Conservation (phyloP, 2,329 filamentous ascomycete genomes). For the Trichoderma gracile region DNA sequence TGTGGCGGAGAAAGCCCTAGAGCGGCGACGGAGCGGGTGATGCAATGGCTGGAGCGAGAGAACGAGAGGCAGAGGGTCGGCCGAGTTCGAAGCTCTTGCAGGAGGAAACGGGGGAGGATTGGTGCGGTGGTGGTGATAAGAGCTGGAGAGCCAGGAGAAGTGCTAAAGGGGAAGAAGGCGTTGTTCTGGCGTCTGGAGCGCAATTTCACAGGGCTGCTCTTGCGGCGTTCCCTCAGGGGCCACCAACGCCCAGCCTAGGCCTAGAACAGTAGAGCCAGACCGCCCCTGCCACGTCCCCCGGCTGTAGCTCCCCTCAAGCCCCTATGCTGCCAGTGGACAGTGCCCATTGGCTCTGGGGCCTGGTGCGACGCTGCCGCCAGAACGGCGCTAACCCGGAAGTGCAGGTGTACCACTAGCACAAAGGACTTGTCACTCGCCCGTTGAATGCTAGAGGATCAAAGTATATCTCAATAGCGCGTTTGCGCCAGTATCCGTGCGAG, state of each 20-base stretch:
- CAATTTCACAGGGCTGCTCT: conserved; percentile 25
- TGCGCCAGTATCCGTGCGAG: neutral
- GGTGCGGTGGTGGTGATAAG: conserved; percentile 22
- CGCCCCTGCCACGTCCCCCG: conserved; percentile 26
- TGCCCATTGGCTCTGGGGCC: neutral
- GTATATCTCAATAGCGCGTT: neutral
- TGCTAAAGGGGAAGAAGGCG: conserved; percentile 27
- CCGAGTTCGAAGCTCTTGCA: conserved; percentile 24
- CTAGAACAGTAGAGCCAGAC: conserved; percentile 25
- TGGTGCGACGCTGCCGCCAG: neutral
- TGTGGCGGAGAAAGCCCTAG: neutral
- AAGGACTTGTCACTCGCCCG: neutral
- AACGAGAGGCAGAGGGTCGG: conserved; percentile 17
- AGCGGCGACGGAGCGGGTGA: conserved; percentile 19
- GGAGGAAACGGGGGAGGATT: conserved; percentile 23
- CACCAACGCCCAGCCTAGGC: conserved; percentile 15
- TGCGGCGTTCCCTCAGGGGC: conserved; percentile 25
- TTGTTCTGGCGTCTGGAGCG: conserved; percentile 24
- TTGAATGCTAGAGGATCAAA: neutral
- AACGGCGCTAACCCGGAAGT: neutral
- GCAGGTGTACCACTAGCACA: neutral
- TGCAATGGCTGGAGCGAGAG: conserved; percentile 23
- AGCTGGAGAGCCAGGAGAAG: conserved; percentile 22
- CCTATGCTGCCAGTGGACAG: neutral
- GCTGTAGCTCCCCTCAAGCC: conserved; percentile 23